Percentiles rank a stretch among this genome's conserved stretches.
Conservation (phyloP, 169 alveolate genomes). For the Plasmodium knowlesi region DNA sequence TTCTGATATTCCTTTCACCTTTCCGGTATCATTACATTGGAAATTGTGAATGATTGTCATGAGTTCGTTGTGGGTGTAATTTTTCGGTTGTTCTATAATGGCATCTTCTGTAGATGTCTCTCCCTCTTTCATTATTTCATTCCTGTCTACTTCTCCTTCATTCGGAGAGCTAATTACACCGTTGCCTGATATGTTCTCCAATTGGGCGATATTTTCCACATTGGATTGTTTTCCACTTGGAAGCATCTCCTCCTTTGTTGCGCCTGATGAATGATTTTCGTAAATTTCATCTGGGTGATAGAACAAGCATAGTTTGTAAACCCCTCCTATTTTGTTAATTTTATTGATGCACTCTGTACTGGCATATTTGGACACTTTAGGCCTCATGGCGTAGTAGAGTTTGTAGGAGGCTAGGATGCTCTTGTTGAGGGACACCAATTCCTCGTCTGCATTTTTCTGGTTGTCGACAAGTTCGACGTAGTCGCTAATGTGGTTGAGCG, state of each 20-base stretch:
- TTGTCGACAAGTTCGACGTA: conserved; percentile 39
- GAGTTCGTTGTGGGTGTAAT: conserved; percentile 55
- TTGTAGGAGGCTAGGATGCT: conserved; percentile 53
- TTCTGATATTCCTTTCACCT: conserved; percentile 73
- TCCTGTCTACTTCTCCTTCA: neutral
- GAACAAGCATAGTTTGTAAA: conserved; percentile 79
- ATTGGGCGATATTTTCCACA: neutral
- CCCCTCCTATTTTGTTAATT: conserved; percentile 74
- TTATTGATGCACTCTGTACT: conserved; percentile 54
- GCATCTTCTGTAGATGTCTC: neutral
- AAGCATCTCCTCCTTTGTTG: neutral
- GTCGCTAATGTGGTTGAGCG: conserved; percentile 26
- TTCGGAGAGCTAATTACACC: neutral
- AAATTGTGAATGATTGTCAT: conserved; percentile 66
- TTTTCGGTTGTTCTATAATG: neutral
- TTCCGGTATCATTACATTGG: conserved; percentile 53
- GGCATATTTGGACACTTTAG: conserved; percentile 68
- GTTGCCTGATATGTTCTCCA: neutral
- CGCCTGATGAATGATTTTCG: neutral
- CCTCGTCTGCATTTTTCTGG: conserved; percentile 20
- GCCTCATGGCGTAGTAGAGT: conserved; percentile 57
- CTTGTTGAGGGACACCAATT: conserved; percentile 13
- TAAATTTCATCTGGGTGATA: conserved; percentile 33
- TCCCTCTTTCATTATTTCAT: too few relatives aligned
- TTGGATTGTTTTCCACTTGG: neutral